These are phyloP conservation scores for Citrus sinensis DNA, from an alignment of 345 rosid genomes.

Conservation along the genomic window DNA sequence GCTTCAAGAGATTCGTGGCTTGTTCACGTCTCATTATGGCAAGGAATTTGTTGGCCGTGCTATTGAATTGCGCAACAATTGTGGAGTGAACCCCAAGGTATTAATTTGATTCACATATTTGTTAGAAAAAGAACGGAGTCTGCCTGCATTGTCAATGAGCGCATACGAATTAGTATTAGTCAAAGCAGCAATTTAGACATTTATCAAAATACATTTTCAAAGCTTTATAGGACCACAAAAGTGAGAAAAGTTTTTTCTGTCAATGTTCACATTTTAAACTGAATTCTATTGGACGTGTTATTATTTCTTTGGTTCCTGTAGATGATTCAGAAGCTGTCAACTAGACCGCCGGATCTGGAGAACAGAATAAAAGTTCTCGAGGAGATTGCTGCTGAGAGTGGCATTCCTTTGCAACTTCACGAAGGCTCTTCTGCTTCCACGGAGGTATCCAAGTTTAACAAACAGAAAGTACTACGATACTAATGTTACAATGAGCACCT, in stretches of 20 bases:
- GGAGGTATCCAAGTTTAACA: slow-evolving; percentile 33
- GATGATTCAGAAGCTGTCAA: slow-evolving; percentile 64
- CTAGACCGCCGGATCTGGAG: slow-evolving; percentile 51
- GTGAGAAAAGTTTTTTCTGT: neutral
- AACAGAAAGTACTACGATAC: neutral
- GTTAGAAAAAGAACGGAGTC: neutral
- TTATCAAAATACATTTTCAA: neutral
- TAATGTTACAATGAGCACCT: neutral
- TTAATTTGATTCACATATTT: neutral
- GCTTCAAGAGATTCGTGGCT: slow-evolving; percentile 72
- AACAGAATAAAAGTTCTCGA: slow-evolving; percentile 54
- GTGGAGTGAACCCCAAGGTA: slow-evolving; percentile 70
- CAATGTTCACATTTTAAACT: neutral
- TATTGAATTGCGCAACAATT: slow-evolving; percentile 67
- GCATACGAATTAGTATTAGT: neutral
- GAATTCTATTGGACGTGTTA: neutral
- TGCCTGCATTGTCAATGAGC: neutral
- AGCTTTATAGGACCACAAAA: neutral
- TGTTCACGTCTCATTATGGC: slow-evolving; percentile 64
- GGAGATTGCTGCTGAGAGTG: slow-evolving; percentile 69
- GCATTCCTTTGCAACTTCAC: slow-evolving; percentile 50
- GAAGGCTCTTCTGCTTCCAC: slow-evolving; percentile 26
- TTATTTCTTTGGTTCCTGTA: slow-evolving; percentile 16
- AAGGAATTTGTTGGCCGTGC: slow-evolving; percentile 75
- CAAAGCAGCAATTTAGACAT: neutral